phyloP scores from a whole-genome alignment of 1,284 basidiomycete genomes.

The Cryptococcus amylolentus region DNA sequence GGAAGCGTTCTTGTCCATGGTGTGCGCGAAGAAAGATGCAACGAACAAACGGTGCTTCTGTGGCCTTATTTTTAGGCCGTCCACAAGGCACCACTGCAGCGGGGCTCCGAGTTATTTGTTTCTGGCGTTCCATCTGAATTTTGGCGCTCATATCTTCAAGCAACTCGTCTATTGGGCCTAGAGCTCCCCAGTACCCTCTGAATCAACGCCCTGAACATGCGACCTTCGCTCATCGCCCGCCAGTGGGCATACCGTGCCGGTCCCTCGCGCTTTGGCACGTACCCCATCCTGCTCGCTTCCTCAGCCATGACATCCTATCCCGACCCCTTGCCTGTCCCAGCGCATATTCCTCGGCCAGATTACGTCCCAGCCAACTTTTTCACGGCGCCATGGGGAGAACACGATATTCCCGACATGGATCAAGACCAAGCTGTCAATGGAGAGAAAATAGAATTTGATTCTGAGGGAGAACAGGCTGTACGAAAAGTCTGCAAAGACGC shows the following conservation, averaged over 20 bases:
- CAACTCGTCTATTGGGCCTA: too few relatives aligned
- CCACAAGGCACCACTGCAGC: background rate
- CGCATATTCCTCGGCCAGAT: slow-evolving; percentile 58
- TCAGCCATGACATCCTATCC: slow-evolving; percentile 36
- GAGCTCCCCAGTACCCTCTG: too few relatives aligned
- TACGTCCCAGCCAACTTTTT: slow-evolving; percentile 56
- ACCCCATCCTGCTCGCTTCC: slow-evolving; percentile 28
- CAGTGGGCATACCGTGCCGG: slow-evolving; percentile 13
- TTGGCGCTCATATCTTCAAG: too few relatives aligned
- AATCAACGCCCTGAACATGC: too few relatives aligned
- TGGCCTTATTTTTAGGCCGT: background rate
- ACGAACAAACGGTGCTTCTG: background rate
- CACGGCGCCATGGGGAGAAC: slow-evolving; percentile 29
- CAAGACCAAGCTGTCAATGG: slow-evolving; percentile 45
- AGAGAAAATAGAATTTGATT: slow-evolving; percentile 57
- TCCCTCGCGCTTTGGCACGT: slow-evolving; percentile 31
- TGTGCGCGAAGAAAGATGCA: slow-evolving; percentile 1
- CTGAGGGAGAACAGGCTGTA: slow-evolving; percentile 59
- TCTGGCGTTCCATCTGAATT: too few relatives aligned
- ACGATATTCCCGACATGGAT: slow-evolving; percentile 56
- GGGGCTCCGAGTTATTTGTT: background rate
- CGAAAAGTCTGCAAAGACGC: slow-evolving; percentile 63
- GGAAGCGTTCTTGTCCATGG: background rate
- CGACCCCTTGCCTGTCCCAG: slow-evolving; percentile 58
- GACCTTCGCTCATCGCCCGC: too few relatives aligned